phyloP scores from a whole-genome alignment of 208 protist species.

The Leishmania turanica region DNA sequence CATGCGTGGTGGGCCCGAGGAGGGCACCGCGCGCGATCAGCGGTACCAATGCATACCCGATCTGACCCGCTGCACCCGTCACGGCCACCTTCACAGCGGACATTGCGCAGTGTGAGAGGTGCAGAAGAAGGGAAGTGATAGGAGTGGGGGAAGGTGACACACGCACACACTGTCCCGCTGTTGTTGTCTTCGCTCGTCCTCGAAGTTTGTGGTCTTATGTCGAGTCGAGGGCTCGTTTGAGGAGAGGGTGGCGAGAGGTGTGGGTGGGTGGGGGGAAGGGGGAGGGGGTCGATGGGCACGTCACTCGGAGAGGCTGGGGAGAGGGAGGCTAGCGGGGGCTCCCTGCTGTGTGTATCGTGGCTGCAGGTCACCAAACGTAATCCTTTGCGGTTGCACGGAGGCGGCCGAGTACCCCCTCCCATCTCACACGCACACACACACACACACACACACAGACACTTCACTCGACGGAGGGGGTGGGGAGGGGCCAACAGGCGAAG shows the following conservation, averaged over 20 bases:
- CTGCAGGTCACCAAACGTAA: neutral
- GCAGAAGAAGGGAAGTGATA: too few species aligned
- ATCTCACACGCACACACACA: neutral
- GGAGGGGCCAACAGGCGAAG: neutral
- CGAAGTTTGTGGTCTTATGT: neutral
- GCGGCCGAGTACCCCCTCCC: neutral
- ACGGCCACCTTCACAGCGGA: slow-evolving; percentile 72
- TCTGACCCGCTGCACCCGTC: slow-evolving; percentile 97
- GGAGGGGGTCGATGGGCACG: neutral
- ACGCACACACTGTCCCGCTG: neutral
- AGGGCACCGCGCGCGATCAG: slow-evolving; percentile 94
- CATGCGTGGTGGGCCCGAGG: slow-evolving; percentile 85
- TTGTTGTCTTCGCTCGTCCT: neutral
- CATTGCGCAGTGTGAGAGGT: slow-evolving; percentile 4
- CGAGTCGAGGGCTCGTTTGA: neutral
- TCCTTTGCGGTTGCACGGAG: neutral
- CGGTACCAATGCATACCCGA: slow-evolving; percentile 94
- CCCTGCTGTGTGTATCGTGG: neutral
- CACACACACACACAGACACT: neutral
- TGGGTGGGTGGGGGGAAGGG: too few species aligned
- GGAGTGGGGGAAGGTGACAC: neutral
- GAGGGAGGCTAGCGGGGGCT: neutral
- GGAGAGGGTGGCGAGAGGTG: neutral
- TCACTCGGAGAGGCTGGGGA: neutral
- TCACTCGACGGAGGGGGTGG: neutral